Percentiles rank a stretch among this genome's conserved stretches.
phyloP scores from a whole-genome alignment of 164 flowering plant species.

The Piper longum region DNA sequence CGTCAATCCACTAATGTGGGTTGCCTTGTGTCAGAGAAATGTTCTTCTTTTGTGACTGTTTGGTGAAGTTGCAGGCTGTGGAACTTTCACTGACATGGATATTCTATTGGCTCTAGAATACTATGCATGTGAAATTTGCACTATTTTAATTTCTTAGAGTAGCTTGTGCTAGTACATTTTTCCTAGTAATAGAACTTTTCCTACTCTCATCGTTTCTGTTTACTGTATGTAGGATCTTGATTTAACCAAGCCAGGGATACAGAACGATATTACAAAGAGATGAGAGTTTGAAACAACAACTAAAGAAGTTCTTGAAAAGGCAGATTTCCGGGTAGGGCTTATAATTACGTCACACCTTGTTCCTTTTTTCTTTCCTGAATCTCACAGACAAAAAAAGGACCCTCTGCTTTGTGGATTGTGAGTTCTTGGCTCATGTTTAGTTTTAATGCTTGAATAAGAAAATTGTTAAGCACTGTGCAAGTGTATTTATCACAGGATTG shows the following conservation, averaged over 20 bases:
- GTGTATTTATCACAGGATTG: no score
- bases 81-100: no score
- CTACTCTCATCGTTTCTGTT: not conserved
- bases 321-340: slow-evolving; percentile 70
- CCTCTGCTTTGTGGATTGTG: not conserved
- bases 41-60: no score
- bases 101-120: not conserved
- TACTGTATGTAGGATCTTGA: slow-evolving; percentile 60
- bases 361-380: no score
- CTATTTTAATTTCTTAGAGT: not conserved
- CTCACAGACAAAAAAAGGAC: not conserved
- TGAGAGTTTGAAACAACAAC: slow-evolving; percentile 49
- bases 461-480: no score
- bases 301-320: slow-evolving; percentile 56
- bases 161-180: not conserved
- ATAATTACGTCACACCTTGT: not conserved
- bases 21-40: not conserved
- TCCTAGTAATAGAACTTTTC: not conserved
- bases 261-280: slow-evolving; percentile 17
- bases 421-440: no score
- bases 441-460: no score
- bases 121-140: not conserved
- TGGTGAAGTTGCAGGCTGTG: no score
- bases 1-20: no score
- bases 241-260: slow-evolving; percentile 39